Evolutionary conservation across 2,329 filamentous ascomycete genomes (phyloP).

Genomic region (Sordariomycetes sp.): DNA sequence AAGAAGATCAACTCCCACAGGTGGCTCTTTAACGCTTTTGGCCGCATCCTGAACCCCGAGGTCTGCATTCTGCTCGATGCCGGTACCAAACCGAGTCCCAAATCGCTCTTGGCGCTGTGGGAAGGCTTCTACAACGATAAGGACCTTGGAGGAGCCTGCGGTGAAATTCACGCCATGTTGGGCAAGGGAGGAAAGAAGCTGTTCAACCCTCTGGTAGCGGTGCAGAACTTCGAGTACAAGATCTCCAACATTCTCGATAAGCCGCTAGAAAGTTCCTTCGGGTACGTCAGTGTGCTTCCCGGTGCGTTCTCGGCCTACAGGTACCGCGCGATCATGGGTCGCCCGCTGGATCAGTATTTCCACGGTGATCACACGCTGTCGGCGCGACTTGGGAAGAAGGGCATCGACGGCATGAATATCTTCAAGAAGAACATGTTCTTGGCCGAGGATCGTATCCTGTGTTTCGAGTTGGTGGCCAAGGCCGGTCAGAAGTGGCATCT

Average conservation of each 20-base stretch:
- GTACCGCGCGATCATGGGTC: conserved; percentile 95
- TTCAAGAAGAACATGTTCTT: conserved; percentile 99
- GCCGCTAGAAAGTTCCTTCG: conserved; percentile 91
- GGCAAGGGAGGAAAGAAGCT: conserved; percentile 84
- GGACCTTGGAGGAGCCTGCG: conserved; percentile 92
- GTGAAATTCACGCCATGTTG: conserved; percentile 98
- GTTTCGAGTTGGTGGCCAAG: conserved; percentile 97
- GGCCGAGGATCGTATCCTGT: conserved; percentile 98
- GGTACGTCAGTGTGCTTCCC: conserved; percentile 93
- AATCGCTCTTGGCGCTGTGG: conserved; percentile 87
- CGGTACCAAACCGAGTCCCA: conserved; percentile 87
- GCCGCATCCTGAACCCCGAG: conserved; percentile 91
- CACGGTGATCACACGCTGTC: conserved; percentile 97
- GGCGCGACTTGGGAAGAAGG: conserved; percentile 92
- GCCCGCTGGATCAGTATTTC: conserved; percentile 97
- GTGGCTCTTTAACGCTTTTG: conserved; percentile 98
- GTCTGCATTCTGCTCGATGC: conserved; percentile 93
- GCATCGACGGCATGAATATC: conserved; percentile 99
- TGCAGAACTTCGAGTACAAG: conserved; percentile 99
- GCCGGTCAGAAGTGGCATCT: conserved; percentile 98
- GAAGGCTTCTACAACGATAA: conserved; percentile 99
- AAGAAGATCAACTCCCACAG: conserved; percentile 99
- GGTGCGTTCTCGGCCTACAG: conserved; percentile 98
- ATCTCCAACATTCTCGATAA: conserved; percentile 99
- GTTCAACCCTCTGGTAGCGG: conserved; percentile 89